Evolutionary conservation across 73 alveolate genomes (phyloP), one percentile per base, ranked within the genome.

Genomic region (Paramecium tetraurelia): DNA sequence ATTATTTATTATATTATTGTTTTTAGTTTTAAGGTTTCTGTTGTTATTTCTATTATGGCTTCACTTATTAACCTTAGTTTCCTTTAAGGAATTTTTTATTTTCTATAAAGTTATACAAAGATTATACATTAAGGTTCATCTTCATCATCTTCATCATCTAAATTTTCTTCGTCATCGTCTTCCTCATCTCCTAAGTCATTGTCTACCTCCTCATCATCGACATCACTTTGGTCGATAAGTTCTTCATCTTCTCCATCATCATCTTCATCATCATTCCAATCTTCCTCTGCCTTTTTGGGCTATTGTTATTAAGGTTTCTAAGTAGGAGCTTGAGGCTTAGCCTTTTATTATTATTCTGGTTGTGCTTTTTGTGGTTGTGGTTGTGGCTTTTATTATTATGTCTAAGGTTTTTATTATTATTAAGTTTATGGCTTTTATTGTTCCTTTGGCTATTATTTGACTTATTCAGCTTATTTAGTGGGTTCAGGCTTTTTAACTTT

Each of bases 261-360:
- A 1, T 68, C 92, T 33, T 59, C 93, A 44, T 40, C 92, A 21
- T 92, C 95, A 48, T 48, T 95, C 57, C 86, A 94, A 40, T 92
- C 96, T 21, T 86, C 95, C 7, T 94, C 97, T 58, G 95, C 16
- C 71, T 86, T 18, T 87, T 92, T 31, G 77, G 96, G 18, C 33
- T 88, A 58, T 84, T 77, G 44, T 31, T 41, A 36, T 80, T 59
- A 18, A 4, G 58, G 40, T 92, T 93, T 16, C 59, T 93, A 8
- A 22, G 93, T 53, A n/a, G 41, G 11, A 21, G 93, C 88, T 35
- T 58, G 77, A 68, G 93, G 93, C 14, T 35, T 72, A 7, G 94
- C 90, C 46, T 89, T 70, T 31, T 21, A 22, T 40, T 21, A 22
- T 80, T 80, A 75, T 86, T 58, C 69, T 16, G 69, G 80, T 63